Conservation (phyloP, 805 yeast genomes). For the Lachancea dasiensis region DNA sequence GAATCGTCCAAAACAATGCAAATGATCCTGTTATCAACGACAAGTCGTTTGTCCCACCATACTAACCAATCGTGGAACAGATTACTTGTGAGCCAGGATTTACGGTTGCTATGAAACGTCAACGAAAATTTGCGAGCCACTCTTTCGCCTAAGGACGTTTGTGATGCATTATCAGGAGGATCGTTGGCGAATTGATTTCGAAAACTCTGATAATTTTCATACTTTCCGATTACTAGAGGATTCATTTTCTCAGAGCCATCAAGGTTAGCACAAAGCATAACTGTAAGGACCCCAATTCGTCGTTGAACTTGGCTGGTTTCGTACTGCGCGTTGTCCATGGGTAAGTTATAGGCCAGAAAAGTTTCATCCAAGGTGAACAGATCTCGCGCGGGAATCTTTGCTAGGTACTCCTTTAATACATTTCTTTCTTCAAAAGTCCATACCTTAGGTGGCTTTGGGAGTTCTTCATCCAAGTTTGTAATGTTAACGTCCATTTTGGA, state of each 20-base stretch:
- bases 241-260: constrained; percentile 59
- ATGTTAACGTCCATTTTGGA: constrained; percentile 47
- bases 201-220: constrained; percentile 42
- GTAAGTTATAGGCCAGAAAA: constrained; percentile 51
- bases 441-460: constrained; percentile 43
- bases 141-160: constrained; percentile 35
- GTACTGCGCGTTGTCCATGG: constrained; percentile 50
- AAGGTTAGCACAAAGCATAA: constrained; percentile 56
- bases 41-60: constrained; percentile 52
- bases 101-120: constrained; percentile 52
- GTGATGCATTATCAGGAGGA: constrained; percentile 24
- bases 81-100: constrained; percentile 58
- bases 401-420: constrained; percentile 41
- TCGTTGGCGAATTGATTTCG: constrained; percentile 32
- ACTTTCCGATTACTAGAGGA: constrained; percentile 56
- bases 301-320: constrained; percentile 35
- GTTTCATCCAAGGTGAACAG: constrained; percentile 58
- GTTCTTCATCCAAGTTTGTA: constrained; percentile 41
- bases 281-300: constrained; percentile 41
- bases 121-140: constrained; percentile 47
- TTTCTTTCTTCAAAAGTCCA: constrained; percentile 58
- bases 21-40: constrained; percentile 44
- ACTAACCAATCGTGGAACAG: constrained; percentile 58
- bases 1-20: constrained; percentile 55
- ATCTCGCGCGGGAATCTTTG: constrained; percentile 44